Percentiles rank a stretch among this genome's conserved stretches.
phyloP scores from a whole-genome alignment of 805 yeast species.

The Lachancea nothofagi region DNA sequence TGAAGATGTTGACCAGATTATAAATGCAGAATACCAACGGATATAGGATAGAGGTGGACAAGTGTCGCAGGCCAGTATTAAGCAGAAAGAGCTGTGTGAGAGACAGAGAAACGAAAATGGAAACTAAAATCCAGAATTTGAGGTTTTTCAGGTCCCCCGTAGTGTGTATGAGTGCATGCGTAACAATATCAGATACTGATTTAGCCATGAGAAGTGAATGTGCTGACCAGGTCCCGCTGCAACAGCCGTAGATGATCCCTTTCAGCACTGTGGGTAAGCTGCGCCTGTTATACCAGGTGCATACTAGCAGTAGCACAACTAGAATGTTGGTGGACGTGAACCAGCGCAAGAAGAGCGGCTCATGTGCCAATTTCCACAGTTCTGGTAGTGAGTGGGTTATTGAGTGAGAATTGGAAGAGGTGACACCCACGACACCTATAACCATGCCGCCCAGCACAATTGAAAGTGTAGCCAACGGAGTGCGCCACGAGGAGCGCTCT shows the following conservation, averaged over 20 bases:
- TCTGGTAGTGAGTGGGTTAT: slow-evolving; percentile 42
- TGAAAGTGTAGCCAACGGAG: slow-evolving; percentile 59
- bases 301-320: slow-evolving; percentile 17
- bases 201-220: slow-evolving; percentile 85
- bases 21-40: slow-evolving; percentile 83
- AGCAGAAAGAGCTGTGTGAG: slow-evolving; percentile 66
- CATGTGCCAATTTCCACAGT: slow-evolving; percentile 38
- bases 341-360: slow-evolving; percentile 56
- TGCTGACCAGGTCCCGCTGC: slow-evolving; percentile 76
- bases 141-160: slow-evolving; percentile 4
- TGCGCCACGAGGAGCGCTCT: slow-evolving; percentile 56
- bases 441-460: slow-evolving; percentile 70
- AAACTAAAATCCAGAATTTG: slow-evolving; percentile 25
- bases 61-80: slow-evolving; percentile 67
- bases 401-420: slow-evolving; percentile 6
- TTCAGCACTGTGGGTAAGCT: slow-evolving; percentile 21
- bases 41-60: slow-evolving; percentile 68
- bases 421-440: slow-evolving; percentile 64
- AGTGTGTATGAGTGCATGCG: slow-evolving; percentile 27
- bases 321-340: slow-evolving; percentile 33
- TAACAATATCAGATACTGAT: slow-evolving; percentile 64
- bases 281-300: background rate
- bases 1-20: slow-evolving; percentile 62
- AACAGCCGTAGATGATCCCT: slow-evolving; percentile 61
- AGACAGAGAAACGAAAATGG: slow-evolving; percentile 55